Base-by-base conservation (phyloP, 192 early-diverging fungal genomes). In the Podila clonocystis region DNA sequence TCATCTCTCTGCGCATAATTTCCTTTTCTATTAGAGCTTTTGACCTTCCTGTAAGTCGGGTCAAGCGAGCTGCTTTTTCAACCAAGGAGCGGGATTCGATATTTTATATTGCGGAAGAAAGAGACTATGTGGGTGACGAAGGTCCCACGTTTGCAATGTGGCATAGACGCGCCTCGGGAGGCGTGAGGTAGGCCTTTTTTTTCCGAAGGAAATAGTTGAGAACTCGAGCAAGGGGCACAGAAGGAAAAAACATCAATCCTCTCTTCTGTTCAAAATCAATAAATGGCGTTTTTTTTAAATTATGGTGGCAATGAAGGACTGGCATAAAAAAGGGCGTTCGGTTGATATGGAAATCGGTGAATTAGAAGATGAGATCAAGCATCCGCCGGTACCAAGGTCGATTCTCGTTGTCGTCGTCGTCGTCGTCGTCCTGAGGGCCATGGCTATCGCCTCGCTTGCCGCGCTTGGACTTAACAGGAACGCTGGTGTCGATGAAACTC, bases 401-500 rank as follows among this genome's bases (percentile, higher is more conserved):
- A 11, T 26, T 55, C 52, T 55, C 52, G 24, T 55, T 26, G 24
- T 55, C 52, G 9, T 55, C 52, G 11, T 55, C 52, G 22, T 55
- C 52, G 26, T 55, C 52, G 22, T 26, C 52, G 12, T 26, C 22
- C n/a, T n/a, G n/a, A 19, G 50, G 9, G n/a, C 1, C n/a, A 12
- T 45, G 41, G 52, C 9, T 55, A 3, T 26, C 8, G 22, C 22
- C 24, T 55, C n/a, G 8, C 24, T 55, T 55, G 52, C 52, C 22
- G 24, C 2, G 22, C 24, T 55, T 55, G 22, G n/a, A 9, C 6
- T 45, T 28, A 19, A 62, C 48, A 50, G 59, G 45, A 28, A 62
- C 28, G 9, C 38, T 24, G 15, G 38, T 68, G 9, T 59, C 71
- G 12, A 73, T 77, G 50, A 79, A 72, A 24, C 48, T 63, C 22